Evolutionary conservation across 2,329 filamentous ascomycete genomes (phyloP), one percentile per base, ranked within the genome.

Genomic region (Pseudocercospora vitis): DNA sequence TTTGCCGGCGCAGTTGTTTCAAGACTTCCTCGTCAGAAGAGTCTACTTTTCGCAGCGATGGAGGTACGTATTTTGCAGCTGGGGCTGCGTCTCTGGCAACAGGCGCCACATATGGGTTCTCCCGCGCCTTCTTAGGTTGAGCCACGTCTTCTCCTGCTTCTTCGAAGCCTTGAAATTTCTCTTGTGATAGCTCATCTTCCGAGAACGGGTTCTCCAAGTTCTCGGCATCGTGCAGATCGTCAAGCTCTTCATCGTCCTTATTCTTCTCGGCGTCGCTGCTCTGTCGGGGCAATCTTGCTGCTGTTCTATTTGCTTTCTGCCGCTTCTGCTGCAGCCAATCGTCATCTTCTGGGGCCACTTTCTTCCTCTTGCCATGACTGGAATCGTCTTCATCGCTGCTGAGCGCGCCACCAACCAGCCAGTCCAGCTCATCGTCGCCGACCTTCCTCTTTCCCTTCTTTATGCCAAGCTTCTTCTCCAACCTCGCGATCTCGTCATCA

Each of bases 91-190:
- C 66, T 21, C 73, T 59, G 3, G 67, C 47, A 7, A 78, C 73
- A 7, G 92, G 92, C 2, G 92, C 87, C 47, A 92, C 78, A 63
- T 96, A 97, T 3, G 92, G 92, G 62, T 97, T 96, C 70, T 97
- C 92, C 56, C 84, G 71, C 56, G 76, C 78, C 57, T 76, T 78
- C 3, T 11, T 16, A 11, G 19, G 19, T 4, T 24, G 14, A 18
- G 58, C 50, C 5, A 62, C 53, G 24, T 63, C 59, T 24, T 70
- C 68, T 48, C 73, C 67, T 21, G 68, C 66, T 23, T 66, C 66
- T 3, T 67, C 67, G 21, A 64, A 63, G 16, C 58, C 65, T 12
- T 56, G 64, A 39, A 69, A 66, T 32, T 55, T 67, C 7, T 60
- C 62, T 18, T 61, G 61, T 24, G 63, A 68, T 11, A 70, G 62